These are phyloP conservation scores for Geotrichum histeridarum DNA, from an alignment of 1,139 yeast genomes.

Conservation along the genomic window DNA sequence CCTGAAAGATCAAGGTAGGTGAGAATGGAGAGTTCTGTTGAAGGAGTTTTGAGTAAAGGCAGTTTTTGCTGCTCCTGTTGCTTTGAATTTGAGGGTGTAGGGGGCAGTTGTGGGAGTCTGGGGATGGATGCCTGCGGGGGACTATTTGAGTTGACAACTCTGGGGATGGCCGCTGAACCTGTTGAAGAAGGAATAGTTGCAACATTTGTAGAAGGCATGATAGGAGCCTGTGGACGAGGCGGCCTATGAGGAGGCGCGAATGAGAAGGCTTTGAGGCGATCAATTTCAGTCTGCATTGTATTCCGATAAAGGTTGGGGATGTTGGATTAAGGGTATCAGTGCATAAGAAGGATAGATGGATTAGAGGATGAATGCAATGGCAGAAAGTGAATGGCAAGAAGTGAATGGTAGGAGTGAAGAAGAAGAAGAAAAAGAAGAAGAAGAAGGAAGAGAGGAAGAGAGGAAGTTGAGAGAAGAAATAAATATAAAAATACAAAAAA, in stretches of 20 bases:
- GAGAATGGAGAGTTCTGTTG: slow-evolving; percentile 20
- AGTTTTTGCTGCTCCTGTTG: background rate
- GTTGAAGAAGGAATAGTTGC: background rate
- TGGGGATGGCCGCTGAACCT: background rate
- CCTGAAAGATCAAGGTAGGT: slow-evolving; percentile 30
- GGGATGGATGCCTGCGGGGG: slow-evolving; percentile 1
- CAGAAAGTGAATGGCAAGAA: background rate
- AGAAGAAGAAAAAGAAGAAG: background rate
- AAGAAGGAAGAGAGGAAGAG: background rate
- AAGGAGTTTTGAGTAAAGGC: background rate
- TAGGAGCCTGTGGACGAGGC: too few relatives aligned
- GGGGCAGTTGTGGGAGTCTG: background rate
- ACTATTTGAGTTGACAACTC: background rate
- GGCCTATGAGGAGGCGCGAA: background rate
- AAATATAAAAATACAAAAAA: too few relatives aligned
- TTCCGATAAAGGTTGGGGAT: background rate
- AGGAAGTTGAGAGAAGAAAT: background rate
- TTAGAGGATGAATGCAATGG: background rate
- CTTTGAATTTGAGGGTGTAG: background rate
- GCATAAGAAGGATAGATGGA: background rate
- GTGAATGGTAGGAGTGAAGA: background rate
- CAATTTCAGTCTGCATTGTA: background rate
- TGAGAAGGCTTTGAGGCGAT: background rate
- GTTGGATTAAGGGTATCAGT: background rate
- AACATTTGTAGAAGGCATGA: background rate